A percentile compares a stretch with the other conserved stretches of the same genome.
Evolutionary conservation across 139 green algal genomes (phyloP).

Genomic region (Tetratostichococcus sp.): DNA sequence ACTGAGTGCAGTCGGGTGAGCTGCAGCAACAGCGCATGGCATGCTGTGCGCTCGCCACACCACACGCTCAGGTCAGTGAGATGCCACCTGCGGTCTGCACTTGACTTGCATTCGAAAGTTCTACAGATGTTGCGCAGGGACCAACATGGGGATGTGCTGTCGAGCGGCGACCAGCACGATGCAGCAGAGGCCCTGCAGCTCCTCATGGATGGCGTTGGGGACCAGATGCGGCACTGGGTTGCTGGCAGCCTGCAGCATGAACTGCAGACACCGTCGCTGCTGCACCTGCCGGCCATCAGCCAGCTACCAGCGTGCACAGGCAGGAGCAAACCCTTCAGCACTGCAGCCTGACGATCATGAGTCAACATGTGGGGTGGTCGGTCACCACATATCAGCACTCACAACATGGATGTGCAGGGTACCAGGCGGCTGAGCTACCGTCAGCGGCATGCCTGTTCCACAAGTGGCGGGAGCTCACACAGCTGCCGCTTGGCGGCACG

Average conservation of each 20-base stretch:
- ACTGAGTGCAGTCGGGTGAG: too few species aligned
- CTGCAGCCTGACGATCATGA: too few species aligned
- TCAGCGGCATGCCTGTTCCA: background rate
- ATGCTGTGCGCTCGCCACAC: too few species aligned
- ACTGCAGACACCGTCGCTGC: background rate
- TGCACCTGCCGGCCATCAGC: background rate
- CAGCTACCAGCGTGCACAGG: background rate
- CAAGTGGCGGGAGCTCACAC: background rate
- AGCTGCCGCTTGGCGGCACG: background rate
- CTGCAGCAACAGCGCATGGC: too few species aligned
- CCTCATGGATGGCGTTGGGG: background rate
- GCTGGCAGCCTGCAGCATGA: background rate
- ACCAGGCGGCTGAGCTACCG: background rate
- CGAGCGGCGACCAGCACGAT: slow-evolving; percentile 24
- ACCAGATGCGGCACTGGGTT: slow-evolving; percentile 5
- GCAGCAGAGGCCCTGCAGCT: slow-evolving; percentile 19
- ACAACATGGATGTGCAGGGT: background rate
- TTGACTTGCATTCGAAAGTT: too few species aligned
- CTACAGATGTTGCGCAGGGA: background rate
- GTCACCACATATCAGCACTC: too few species aligned
- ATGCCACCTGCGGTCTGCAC: too few species aligned
- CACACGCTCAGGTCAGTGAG: too few species aligned
- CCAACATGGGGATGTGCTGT: background rate
- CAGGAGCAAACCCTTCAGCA: background rate
- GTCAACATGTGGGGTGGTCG: too few species aligned